Evolutionary conservation across 805 yeast genomes (phyloP).

Genomic region (Metschnikowia corniflorae): DNA sequence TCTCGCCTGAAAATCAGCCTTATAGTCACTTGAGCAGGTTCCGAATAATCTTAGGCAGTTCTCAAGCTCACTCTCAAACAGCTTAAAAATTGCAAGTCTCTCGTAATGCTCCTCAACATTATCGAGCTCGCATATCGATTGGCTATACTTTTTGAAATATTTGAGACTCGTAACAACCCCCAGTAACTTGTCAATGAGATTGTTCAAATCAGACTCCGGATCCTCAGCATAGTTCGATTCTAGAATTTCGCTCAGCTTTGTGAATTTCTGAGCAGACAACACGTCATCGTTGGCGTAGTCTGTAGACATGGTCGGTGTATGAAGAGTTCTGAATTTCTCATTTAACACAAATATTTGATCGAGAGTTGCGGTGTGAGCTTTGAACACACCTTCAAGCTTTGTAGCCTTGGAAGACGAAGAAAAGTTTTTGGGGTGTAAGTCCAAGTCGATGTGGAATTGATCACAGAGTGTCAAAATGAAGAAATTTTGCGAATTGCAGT

Average conservation of each 20-base stretch:
- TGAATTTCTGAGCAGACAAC: constrained; percentile 2
- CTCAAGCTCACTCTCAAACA: constrained; percentile 32
- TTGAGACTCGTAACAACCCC: constrained; percentile 33
- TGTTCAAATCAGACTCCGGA: constrained; percentile 19
- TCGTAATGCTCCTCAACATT: constrained; percentile 35
- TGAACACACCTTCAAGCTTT: constrained; percentile 20
- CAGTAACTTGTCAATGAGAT: constrained; percentile 29
- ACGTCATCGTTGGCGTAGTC: constrained; percentile 18
- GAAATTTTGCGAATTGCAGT: constrained; percentile 26
- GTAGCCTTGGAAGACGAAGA: constrained; percentile 18
- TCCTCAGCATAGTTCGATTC: too few relatives aligned
- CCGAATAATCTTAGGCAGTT: constrained; percentile 30
- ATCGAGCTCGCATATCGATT: constrained; percentile 23
- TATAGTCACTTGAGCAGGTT: constrained; percentile 26
- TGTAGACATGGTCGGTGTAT: constrained; percentile 6
- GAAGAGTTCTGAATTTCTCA: constrained; percentile 24
- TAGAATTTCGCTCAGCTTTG: background rate
- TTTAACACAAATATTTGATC: constrained; percentile 23
- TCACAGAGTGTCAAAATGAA: constrained; percentile 29
- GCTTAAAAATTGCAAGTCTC: constrained; percentile 33
- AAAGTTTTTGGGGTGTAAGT: constrained; percentile 2
- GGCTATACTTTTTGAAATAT: constrained; percentile 37
- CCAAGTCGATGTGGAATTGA: constrained; percentile 13
- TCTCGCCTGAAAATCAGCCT: constrained; percentile 9
- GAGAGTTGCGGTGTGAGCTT: constrained; percentile 23